Evolutionary conservation across 2,329 filamentous ascomycete species (phyloP).

Genomic region (Aspergillus fischeri): DNA sequence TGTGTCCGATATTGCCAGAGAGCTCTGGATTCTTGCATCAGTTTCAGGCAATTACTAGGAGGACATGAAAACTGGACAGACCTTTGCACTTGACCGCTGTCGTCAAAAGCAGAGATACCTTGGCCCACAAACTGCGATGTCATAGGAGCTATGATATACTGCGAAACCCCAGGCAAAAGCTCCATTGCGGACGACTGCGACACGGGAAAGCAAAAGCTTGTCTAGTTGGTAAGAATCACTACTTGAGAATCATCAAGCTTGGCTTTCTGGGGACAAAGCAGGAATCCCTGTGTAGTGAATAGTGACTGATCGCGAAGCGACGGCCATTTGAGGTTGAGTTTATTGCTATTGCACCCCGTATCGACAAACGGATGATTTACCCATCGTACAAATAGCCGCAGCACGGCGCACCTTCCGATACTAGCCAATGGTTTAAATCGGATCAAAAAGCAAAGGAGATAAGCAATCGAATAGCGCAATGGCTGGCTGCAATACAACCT

Average conservation of each 20-base stretch:
- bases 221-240: neutral
- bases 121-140: neutral
- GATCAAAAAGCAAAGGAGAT: no score
- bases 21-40: slow-evolving; percentile 2
- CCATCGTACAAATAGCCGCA: neutral
- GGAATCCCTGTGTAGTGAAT: neutral
- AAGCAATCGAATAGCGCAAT: no score
- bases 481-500: neutral
- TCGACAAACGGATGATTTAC: neutral
- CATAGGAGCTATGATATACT: slow-evolving; percentile 1
- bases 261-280: neutral
- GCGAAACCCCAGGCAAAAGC: neutral
- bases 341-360: neutral
- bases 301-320: neutral
- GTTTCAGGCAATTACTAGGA: neutral
- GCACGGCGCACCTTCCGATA: neutral
- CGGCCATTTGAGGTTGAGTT: neutral
- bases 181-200: slow-evolving; percentile 1
- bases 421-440: neutral
- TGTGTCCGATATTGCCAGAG: slow-evolving; percentile 23
- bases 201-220: neutral
- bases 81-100: neutral
- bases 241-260: neutral
- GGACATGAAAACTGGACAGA: neutral
- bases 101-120: neutral